Evolutionary conservation across 2,329 filamentous ascomycete genomes (phyloP), one percentile per base, ranked within the genome.

Genomic region (Allantophomopsis lycopodina): DNA sequence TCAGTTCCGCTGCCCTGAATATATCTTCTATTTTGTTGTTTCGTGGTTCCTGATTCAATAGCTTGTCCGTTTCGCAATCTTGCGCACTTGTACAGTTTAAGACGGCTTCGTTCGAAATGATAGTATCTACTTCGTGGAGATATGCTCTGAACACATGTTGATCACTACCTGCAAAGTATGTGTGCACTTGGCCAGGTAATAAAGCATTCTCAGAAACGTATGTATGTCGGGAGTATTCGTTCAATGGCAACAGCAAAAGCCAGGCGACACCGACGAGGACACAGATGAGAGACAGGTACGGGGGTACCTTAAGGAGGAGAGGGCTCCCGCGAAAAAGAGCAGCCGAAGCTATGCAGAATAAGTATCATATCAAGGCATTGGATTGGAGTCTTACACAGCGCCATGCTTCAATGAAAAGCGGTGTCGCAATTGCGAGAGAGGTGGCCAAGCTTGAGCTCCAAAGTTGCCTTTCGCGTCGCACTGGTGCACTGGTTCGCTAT

Each of bases 161-260:
- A 57, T 98, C 91, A 59, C 86, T 94, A 14, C 91, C 91, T 6
- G 84, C 80, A 56, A 98, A 98, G 61, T 98, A 98, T 2, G 91
- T 94, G 62, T 96, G 89, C 7, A 96, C 91, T 60, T 98, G 91
- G 2, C 88, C 91, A 0, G 91, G 91, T 12, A 98, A 68, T 28
- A 98, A 76, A 10, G 91, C 91, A 58, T 98, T 98, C 60, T 98
- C 91, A 34, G 89, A 96, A 42, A 98, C 91, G 60, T 98, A 98
- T 1, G 89, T 98, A 44, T 75, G 72, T 48, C 91, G 78, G 38
- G 87, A 94, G 64, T 96, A 94, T 48, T 88, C 75, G 60, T 96
- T 74, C 39, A 96, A 70, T 2, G 91, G 91, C 2, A 98, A 74
- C 23, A 96, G 69, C 16, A 95, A 74, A 12, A 98, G 76, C 85